Evolutionary conservation across 148 eudicot genomes (phyloP).

Genomic region (Rhododendron simsii): DNA sequence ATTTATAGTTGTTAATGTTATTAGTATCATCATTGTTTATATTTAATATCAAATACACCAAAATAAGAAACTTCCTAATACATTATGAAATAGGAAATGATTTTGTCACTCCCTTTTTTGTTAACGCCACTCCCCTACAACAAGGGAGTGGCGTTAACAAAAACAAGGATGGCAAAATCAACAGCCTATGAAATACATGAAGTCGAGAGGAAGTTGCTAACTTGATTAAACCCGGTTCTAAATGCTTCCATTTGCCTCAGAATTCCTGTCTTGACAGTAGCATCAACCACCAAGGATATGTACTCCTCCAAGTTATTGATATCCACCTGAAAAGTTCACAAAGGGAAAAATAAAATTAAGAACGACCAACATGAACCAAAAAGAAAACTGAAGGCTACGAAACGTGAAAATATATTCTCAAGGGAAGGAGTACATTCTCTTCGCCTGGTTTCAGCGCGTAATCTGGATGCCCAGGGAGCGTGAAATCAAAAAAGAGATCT

Average conservation of each 20-base stretch:
- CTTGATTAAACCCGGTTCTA: conserved; percentile 93
- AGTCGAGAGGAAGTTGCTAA: conserved; percentile 11
- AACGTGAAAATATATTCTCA: neutral
- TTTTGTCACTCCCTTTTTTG: too few relatives aligned
- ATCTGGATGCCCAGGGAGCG: conserved; percentile 92
- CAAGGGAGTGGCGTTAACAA: too few relatives aligned
- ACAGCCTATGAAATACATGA: neutral
- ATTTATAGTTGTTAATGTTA: neutral
- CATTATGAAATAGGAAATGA: neutral
- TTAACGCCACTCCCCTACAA: too few relatives aligned
- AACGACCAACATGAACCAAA: neutral
- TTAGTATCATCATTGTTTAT: neutral
- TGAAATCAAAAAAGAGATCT: conserved; percentile 93
- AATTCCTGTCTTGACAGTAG: conserved; percentile 80
- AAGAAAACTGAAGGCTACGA: neutral
- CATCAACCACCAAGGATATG: conserved; percentile 77
- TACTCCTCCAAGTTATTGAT: conserved; percentile 76
- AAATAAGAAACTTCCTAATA: neutral
- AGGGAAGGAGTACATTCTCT: conserved; percentile 47
- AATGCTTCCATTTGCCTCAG: conserved; percentile 85
- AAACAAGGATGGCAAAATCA: too few relatives aligned
- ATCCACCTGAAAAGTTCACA: conserved; percentile 54
- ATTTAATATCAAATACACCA: neutral
- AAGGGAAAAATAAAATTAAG: neutral
- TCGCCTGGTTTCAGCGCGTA: conserved; percentile 62